Percentiles rank a stretch among this genome's conserved stretches.
These are phyloP conservation scores for Prunus davidiana DNA, from an alignment of 306 rosid genomes.

Conservation along the genomic window DNA sequence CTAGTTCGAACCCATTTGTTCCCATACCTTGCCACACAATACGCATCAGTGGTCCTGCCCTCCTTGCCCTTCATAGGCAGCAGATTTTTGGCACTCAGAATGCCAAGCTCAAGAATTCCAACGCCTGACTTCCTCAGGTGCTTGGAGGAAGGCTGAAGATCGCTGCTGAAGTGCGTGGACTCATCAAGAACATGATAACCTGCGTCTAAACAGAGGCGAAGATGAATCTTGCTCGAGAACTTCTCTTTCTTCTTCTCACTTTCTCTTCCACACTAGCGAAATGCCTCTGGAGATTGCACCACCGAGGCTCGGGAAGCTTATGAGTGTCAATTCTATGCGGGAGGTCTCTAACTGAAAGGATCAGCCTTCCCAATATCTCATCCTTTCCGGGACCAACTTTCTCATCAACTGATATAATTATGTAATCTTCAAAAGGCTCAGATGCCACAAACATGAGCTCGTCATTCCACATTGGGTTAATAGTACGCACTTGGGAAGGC, in stretches of 20 bases:
- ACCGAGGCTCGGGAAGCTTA: conserved; percentile 65
- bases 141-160: conserved; percentile 84
- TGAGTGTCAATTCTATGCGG: conserved; percentile 44
- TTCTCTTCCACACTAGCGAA: conserved; percentile 37
- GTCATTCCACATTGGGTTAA: conserved; percentile 73
- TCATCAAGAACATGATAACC: conserved; percentile 98
- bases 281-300: conserved; percentile 68
- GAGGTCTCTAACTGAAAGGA: conserved; percentile 48
- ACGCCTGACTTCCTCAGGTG: conserved; percentile 56
- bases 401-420: conserved; percentile 65
- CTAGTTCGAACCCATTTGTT: conserved; percentile 93
- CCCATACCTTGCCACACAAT: conserved; percentile 94
- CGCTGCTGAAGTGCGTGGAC: conserved; percentile 88
- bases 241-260: conserved; percentile 73
- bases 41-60: conserved; percentile 73
- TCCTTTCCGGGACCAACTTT: conserved; percentile 49
- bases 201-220: conserved; percentile 54
- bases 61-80: conserved; percentile 78
- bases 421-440: conserved; percentile 78
- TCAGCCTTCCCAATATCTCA: conserved; percentile 63
- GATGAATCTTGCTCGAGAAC: conserved; percentile 89
- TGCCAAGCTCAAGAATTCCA: conserved; percentile 89
- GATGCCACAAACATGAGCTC: conserved; percentile 88
- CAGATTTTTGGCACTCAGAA: conserved; percentile 74
- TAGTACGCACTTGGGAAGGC: conserved; percentile 33